phyloP scores from a whole-genome alignment of 2,329 filamentous ascomycete species.

The Penicillium sp. region DNA sequence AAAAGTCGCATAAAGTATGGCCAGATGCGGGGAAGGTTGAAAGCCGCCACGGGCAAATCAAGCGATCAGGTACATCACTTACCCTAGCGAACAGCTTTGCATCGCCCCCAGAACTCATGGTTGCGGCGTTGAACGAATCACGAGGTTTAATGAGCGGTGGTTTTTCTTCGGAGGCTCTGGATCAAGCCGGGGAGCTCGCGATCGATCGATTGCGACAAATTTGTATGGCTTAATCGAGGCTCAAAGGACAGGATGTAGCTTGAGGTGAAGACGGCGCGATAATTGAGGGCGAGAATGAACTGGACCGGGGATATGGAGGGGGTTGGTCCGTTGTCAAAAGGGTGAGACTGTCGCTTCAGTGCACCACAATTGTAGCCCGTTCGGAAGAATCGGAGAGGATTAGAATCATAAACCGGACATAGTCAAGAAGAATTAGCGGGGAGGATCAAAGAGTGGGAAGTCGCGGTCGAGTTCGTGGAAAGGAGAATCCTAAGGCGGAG shows the following conservation, averaged over 20 bases:
- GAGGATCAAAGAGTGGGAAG: conserved; percentile 10
- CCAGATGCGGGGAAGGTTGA: conserved; percentile 19
- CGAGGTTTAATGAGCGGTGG: conserved; percentile 4
- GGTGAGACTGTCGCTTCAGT: conserved; percentile 15
- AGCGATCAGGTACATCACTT: conserved; percentile 45
- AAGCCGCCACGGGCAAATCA: conserved; percentile 16
- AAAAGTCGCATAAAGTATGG: conserved; percentile 13
- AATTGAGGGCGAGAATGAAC: conserved; percentile 1
- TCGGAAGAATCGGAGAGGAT: conserved; percentile 14
- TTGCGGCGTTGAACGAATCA: conserved; percentile 27
- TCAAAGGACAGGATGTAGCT: background rate
- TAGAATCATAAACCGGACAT: conserved; percentile 18
- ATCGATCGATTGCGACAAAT: conserved; percentile 21
- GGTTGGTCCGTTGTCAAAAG: conserved; percentile 14
- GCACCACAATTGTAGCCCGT: conserved; percentile 9
- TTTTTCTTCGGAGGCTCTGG: conserved; percentile 10
- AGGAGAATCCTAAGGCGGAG: conserved; percentile 23
- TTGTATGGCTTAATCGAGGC: background rate
- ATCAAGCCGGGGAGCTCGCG: conserved; percentile 4
- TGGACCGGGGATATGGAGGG: conserved; percentile 5
- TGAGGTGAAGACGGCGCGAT: background rate
- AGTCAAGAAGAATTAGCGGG: conserved; percentile 1
- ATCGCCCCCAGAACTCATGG: conserved; percentile 76
- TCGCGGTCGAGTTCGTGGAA: conserved; percentile 13
- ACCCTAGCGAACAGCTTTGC: conserved; percentile 99